A percentile compares a stretch with the other conserved stretches of the same genome.
These are phyloP conservation scores for Digitaria exilis DNA, from an alignment of 202 grass and related monocot species.

Conservation along the genomic window DNA sequence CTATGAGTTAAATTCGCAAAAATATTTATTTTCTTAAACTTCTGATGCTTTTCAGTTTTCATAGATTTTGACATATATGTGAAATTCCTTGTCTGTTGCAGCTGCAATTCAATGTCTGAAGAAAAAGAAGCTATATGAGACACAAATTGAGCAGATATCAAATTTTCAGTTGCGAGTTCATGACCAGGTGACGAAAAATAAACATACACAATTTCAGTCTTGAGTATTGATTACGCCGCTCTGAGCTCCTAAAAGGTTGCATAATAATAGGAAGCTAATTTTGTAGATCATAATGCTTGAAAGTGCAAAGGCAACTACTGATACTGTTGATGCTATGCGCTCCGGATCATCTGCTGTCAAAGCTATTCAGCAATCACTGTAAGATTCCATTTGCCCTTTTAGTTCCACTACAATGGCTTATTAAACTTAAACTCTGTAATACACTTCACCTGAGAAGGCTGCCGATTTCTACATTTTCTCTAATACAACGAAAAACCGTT, in stretches of 20 bases:
- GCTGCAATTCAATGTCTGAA: conserved; percentile 75
- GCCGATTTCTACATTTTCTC: background rate
- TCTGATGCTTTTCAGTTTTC: background rate
- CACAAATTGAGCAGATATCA: conserved; percentile 69
- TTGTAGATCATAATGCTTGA: conserved; percentile 67
- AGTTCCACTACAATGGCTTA: background rate
- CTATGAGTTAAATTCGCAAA: conserved; percentile 10
- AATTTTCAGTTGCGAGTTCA: conserved; percentile 78
- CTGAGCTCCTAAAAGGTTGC: background rate
- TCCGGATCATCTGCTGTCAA: conserved; percentile 76
- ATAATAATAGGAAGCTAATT: background rate
- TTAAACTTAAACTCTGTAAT: background rate
- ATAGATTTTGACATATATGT: conserved; percentile 24
- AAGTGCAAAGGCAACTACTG: conserved; percentile 70
- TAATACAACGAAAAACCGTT: background rate
- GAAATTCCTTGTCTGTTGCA: conserved; percentile 44
- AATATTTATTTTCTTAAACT: background rate
- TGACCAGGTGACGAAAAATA: conserved; percentile 61
- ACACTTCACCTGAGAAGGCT: background rate
- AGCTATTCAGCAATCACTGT: conserved; percentile 73
- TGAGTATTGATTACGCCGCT: background rate
- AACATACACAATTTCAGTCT: background rate
- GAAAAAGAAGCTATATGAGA: conserved; percentile 81
- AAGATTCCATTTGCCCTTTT: conserved; percentile 39
- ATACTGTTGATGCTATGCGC: conserved; percentile 73